phyloP scores from a whole-genome alignment of 495 filamentous ascomycete genomes.

The Penicillium angulare region DNA sequence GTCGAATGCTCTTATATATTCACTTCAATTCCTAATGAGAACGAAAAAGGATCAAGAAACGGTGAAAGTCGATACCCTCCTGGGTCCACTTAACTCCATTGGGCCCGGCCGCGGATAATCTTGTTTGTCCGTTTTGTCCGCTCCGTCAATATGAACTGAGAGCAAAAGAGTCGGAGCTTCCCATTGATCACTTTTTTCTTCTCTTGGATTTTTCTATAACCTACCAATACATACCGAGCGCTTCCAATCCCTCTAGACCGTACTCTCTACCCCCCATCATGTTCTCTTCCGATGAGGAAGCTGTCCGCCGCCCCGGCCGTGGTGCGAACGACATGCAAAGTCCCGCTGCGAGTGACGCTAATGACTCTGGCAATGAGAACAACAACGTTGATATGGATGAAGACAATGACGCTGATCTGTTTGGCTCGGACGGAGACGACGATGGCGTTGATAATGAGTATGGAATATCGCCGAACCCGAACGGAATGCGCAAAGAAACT shows the following conservation, averaged over 20 bases:
- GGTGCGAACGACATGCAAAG: slow-evolving; percentile 28
- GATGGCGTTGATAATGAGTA: slow-evolving; percentile 43
- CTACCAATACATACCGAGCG: too few species aligned
- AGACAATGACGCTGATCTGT: slow-evolving; percentile 62
- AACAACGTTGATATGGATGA: slow-evolving; percentile 33
- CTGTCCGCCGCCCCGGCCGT: slow-evolving; percentile 41
- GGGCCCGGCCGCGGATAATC: slow-evolving; percentile 12
- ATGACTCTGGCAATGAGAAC: slow-evolving; percentile 19
- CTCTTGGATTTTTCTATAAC: not conserved
- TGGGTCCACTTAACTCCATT: slow-evolving; percentile 11
- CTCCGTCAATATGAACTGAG: not conserved
- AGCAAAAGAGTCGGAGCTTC: too few species aligned
- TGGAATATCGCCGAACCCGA: slow-evolving; percentile 17
- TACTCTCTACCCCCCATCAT: not conserved
- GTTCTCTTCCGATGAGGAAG: slow-evolving; percentile 49
- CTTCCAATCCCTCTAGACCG: too few species aligned
- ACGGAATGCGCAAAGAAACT: slow-evolving; percentile 24
- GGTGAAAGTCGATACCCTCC: slow-evolving; percentile 16
- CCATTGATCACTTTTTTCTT: slow-evolving; percentile 5
- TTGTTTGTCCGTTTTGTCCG: slow-evolving; percentile 9
- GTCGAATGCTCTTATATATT: not conserved
- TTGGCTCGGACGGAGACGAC: slow-evolving; percentile 55
- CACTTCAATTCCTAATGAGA: slow-evolving; percentile 5
- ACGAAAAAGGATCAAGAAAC: slow-evolving; percentile 8
- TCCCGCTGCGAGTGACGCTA: slow-evolving; percentile 28